phyloP scores from a whole-genome alignment of 257 asterid genomes.

The Solanum tarijense region DNA sequence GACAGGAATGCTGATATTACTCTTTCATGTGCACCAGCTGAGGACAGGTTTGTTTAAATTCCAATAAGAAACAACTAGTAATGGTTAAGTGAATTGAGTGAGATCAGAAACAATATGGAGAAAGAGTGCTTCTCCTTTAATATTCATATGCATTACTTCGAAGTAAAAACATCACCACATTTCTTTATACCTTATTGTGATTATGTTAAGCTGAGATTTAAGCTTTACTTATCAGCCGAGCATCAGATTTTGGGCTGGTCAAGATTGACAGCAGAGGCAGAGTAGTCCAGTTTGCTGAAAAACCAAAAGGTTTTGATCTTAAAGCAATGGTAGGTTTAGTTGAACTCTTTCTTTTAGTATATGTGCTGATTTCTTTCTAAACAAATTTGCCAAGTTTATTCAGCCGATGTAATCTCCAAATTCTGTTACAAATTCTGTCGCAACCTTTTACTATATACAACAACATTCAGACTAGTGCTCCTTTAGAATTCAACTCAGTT shows the following conservation, averaged over 20 bases:
- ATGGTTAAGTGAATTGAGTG: background rate
- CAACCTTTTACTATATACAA: background rate
- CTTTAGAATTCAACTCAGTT: background rate
- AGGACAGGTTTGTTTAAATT: constrained; percentile 44
- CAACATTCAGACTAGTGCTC: background rate
- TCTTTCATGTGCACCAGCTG: constrained; percentile 78
- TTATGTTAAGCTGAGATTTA: background rate
- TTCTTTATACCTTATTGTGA: background rate
- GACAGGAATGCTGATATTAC: constrained; percentile 89
- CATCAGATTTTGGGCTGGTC: constrained; percentile 80
- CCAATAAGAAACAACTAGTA: background rate
- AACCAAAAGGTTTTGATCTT: constrained; percentile 73
- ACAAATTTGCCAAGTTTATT: background rate
- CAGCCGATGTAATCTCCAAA: background rate
- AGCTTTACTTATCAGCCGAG: constrained; percentile 53
- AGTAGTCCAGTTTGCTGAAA: constrained; percentile 69
- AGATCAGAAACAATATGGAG: background rate
- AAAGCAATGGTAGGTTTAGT: constrained; percentile 61
- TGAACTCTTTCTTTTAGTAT: background rate
- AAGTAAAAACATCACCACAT: background rate
- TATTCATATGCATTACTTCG: background rate
- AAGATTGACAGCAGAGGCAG: constrained; percentile 79
- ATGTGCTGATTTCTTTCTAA: background rate
- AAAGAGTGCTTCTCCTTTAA: background rate
- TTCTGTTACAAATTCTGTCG: background rate